phyloP scores from a whole-genome alignment of 257 asterid genomes.

The Lantana camara region DNA sequence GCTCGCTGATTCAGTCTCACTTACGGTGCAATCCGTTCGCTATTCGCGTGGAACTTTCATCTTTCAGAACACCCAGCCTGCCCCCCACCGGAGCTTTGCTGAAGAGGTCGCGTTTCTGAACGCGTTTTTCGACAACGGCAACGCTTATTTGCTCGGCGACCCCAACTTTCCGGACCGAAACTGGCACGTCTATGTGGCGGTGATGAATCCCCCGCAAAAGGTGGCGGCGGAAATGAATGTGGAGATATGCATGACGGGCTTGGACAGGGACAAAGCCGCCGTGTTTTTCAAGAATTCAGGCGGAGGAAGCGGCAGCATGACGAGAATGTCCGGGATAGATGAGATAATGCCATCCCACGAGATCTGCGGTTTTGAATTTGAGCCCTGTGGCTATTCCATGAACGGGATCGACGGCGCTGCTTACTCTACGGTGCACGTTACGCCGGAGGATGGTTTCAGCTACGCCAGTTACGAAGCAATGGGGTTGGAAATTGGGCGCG shows the following conservation, averaged over 20 bases:
- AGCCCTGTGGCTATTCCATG: conserved; percentile 62
- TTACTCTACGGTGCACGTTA: conserved; percentile 51
- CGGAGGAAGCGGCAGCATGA: conserved; percentile 24
- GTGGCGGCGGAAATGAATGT: conserved; percentile 8
- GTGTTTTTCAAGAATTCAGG: conserved; percentile 38
- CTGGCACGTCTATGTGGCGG: conserved; percentile 54
- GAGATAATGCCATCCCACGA: conserved; percentile 36
- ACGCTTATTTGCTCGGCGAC: conserved; percentile 36
- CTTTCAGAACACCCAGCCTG: conserved; percentile 37
- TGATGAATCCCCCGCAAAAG: background rate
- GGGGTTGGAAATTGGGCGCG: conserved; percentile 34
- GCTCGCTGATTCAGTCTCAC: conserved; percentile 35
- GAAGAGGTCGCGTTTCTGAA: conserved; percentile 46
- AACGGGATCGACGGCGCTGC: conserved; percentile 46
- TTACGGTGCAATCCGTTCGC: conserved; percentile 29
- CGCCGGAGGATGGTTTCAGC: conserved; percentile 47
- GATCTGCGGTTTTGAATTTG: conserved; percentile 49
- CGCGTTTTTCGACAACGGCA: conserved; percentile 26
- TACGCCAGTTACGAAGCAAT: conserved; percentile 56
- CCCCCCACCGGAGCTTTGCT: conserved; percentile 51
- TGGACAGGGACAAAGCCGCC: conserved; percentile 38
- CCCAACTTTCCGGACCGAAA: conserved; percentile 28
- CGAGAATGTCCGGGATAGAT: conserved; percentile 37
- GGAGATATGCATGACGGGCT: conserved; percentile 58
- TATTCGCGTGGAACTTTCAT: conserved; percentile 52